A percentile compares a stretch with the other conserved stretches of the same genome.
phyloP scores from a whole-genome alignment of 2,329 filamentous ascomycete species.

The Emmonsia crescens region DNA sequence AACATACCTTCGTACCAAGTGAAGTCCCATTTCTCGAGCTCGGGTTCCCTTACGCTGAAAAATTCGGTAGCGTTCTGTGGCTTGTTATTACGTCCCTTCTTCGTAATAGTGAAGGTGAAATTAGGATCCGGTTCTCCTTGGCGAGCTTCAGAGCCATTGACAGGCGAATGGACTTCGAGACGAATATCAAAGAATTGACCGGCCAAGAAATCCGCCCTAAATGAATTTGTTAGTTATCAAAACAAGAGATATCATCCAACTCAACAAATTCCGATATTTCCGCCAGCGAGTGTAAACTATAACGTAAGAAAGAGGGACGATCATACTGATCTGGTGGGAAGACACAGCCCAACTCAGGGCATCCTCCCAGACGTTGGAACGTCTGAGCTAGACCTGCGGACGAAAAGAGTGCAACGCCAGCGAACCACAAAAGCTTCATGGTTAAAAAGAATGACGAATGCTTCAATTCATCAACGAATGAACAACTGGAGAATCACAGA shows the following conservation, averaged over 20 bases:
- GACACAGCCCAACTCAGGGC: slow-evolving; percentile 46
- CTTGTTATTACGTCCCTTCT: slow-evolving; percentile 40
- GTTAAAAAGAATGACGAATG: background rate
- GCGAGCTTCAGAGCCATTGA: slow-evolving; percentile 72
- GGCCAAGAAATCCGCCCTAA: slow-evolving; percentile 64
- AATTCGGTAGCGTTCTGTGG: slow-evolving; percentile 50
- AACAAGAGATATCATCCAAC: background rate
- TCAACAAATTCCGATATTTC: background rate
- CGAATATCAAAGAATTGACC: slow-evolving; percentile 78
- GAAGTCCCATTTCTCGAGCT: slow-evolving; percentile 72
- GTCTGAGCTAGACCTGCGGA: slow-evolving; percentile 36
- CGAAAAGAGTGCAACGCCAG: slow-evolving; percentile 17
- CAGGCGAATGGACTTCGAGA: slow-evolving; percentile 68
- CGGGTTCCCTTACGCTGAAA: slow-evolving; percentile 59
- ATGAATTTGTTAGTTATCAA: background rate
- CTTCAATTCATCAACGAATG: background rate
- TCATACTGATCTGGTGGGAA: slow-evolving; percentile 48
- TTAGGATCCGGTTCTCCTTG: slow-evolving; percentile 59
- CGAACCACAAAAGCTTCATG: slow-evolving; percentile 20
- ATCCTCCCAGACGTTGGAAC: slow-evolving; percentile 46
- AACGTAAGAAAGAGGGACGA: background rate
- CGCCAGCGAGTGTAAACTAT: background rate
- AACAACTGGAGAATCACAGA: background rate
- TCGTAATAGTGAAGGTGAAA: slow-evolving; percentile 62
- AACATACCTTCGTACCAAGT: slow-evolving; percentile 62